phyloP scores from a whole-genome alignment of 129 eudicot genomes.

The Mikania micrantha region DNA sequence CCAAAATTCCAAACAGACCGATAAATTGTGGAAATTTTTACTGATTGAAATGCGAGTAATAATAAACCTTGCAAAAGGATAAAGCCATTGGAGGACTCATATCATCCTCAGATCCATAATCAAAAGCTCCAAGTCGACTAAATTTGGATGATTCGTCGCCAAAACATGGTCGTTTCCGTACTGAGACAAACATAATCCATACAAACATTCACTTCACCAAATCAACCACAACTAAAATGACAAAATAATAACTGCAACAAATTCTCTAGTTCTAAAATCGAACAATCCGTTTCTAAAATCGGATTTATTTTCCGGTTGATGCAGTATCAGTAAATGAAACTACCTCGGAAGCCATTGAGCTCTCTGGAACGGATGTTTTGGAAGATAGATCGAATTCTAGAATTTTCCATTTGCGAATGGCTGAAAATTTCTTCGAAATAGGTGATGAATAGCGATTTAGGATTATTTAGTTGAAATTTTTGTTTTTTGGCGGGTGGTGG shows the following conservation, averaged over 20 bases:
- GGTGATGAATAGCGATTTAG: neutral
- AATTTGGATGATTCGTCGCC: slow-evolving; percentile 15
- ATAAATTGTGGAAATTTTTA: neutral
- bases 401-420: slow-evolving; percentile 43
- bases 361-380: slow-evolving; percentile 61
- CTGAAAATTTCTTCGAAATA: neutral
- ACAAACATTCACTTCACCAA: neutral
- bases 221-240: neutral
- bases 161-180: slow-evolving; percentile 48
- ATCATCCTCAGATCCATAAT: slow-evolving; percentile 34
- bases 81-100: slow-evolving; percentile 73
- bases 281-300: neutral
- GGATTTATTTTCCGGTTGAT: neutral
- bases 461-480: slow-evolving; percentile 5
- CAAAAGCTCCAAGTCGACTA: slow-evolving; percentile 42
- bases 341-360: slow-evolving; percentile 77
- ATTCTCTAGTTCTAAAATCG: neutral
- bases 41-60: neutral
- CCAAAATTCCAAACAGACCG: too few species aligned
- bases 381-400: slow-evolving; percentile 36
- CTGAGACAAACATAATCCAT: slow-evolving; percentile 25
- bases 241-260: neutral
- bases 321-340: too few species aligned
- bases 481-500: slow-evolving; percentile 31
- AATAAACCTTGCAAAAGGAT: slow-evolving; percentile 71